phyloP scores from a whole-genome alignment of 768 basidiomycete genomes.

The Naganishia vishniacii region DNA sequence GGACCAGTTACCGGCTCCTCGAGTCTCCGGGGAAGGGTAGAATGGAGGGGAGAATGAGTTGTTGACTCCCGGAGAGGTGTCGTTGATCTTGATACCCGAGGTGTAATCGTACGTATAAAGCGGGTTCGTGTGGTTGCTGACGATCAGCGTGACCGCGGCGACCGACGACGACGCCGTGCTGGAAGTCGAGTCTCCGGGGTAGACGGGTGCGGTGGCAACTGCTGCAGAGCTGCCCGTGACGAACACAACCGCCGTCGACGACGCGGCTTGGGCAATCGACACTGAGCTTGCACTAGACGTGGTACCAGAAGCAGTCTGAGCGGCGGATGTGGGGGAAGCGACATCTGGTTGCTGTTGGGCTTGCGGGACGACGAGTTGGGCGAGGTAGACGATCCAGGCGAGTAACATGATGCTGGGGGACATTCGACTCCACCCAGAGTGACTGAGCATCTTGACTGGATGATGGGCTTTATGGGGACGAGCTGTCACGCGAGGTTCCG shows the following conservation, averaged over 20 bases:
- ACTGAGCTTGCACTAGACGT: no score
- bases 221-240: neutral
- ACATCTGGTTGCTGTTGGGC: conserved; percentile 15
- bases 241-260: neutral
- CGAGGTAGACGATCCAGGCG: neutral
- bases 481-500: no score
- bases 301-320: neutral
- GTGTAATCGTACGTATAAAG: conserved; percentile 10
- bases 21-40: conserved; percentile 15
- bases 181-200: neutral
- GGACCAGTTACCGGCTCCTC: conserved; percentile 38
- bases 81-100: conserved; percentile 7
- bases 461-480: neutral
- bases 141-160: neutral
- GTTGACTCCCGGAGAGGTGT: conserved; percentile 13
- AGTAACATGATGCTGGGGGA: conserved; percentile 3
- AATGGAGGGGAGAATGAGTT: conserved; percentile 25
- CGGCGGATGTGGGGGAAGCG: neutral
- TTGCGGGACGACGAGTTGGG: neutral
- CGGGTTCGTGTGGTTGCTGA: conserved; percentile 25
- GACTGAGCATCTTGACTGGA: neutral
- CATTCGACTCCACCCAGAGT: neutral
- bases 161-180: neutral
- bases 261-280: neutral
- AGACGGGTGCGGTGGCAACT: neutral